Evolutionary conservation across 163 green algal species (phyloP), one percentile per base, ranked within the genome.

Genomic region (Scenedesmus sp.): DNA sequence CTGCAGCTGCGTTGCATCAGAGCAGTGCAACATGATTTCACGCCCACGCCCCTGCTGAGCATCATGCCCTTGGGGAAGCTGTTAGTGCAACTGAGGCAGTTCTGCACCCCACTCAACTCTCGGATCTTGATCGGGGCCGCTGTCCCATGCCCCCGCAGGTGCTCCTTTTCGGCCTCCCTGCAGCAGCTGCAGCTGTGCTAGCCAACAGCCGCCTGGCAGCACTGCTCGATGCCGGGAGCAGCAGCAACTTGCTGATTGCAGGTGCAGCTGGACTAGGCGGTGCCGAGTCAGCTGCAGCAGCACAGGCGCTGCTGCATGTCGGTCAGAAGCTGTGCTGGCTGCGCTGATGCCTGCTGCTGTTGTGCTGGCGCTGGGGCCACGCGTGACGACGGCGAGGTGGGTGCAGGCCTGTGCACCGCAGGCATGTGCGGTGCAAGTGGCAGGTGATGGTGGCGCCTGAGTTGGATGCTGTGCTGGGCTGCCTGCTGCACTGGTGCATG

Each of bases 281-380:
- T 53, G 82, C n/a, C 15, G 30, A 49, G 22, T 81, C 33, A 76
- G 24, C 33, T 12, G 12, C 59, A n/a, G n/a, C 40, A 81, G 46
- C 70, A 43, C 49, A 85, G 37, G 87, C 87, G 3, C 53, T 82
- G 56, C 35, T 82, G 53, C 88, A 92, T 33, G 15, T 83, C 18
- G 68, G 22, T 18, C 88, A 88, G 88, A 92, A 18, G 81, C 61
- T 30, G 65, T 89, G 61, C 40, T 92, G 7, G 70, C 61, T 65
- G 20, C 40, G 49, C 56, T 83, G 35, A 56, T 92, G 65, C 80
- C 80, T 33, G 61, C 65, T 46, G 88, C 81, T 35, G 35, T 65
- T 20, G 51, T 16, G 22, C 18, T 76, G 16, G 80, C 88, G 26
- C 68, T 92, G 20, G 79, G 87, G 5, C 15, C 30, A 12, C 46